Evolutionary conservation across 257 asterid species (phyloP).

Genomic region (Nicotiana tomentosiformis): DNA sequence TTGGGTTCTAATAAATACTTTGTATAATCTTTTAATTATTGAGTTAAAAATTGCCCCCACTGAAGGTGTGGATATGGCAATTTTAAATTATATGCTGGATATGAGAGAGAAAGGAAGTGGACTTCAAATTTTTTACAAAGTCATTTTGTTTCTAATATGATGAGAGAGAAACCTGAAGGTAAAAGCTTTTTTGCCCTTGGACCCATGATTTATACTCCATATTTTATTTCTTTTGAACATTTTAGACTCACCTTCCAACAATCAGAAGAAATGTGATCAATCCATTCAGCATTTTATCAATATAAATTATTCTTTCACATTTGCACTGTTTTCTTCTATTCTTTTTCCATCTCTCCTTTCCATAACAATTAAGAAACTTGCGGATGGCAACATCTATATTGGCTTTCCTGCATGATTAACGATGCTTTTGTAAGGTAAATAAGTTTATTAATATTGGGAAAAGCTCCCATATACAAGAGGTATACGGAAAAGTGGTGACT

Average conservation of each 20-base stretch:
- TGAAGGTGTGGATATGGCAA: conserved; percentile 4
- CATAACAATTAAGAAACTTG: not conserved
- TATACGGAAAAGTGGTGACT: too few species aligned
- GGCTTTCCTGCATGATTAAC: not conserved
- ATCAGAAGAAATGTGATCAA: not conserved
- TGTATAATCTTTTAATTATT: not conserved
- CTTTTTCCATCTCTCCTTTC: not conserved
- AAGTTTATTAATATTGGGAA: too few species aligned
- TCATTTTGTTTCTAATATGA: not conserved
- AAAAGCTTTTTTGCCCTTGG: not conserved
- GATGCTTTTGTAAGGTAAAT: not conserved
- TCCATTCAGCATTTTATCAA: not conserved
- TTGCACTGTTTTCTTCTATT: not conserved
- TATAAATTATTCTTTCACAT: not conserved
- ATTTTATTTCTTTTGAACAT: not conserved
- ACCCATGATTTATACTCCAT: not conserved
- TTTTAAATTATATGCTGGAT: not conserved
- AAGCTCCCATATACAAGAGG: too few species aligned
- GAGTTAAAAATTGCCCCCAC: not conserved
- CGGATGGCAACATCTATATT: not conserved
- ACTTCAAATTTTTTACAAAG: not conserved
- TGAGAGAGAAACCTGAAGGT: not conserved
- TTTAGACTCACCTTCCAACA: not conserved
- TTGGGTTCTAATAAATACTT: not conserved
- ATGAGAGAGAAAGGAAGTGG: not conserved